Base-by-base conservation (phyloP, 768 basidiomycete genomes). In the Gloeophyllum trabeum region DNA sequence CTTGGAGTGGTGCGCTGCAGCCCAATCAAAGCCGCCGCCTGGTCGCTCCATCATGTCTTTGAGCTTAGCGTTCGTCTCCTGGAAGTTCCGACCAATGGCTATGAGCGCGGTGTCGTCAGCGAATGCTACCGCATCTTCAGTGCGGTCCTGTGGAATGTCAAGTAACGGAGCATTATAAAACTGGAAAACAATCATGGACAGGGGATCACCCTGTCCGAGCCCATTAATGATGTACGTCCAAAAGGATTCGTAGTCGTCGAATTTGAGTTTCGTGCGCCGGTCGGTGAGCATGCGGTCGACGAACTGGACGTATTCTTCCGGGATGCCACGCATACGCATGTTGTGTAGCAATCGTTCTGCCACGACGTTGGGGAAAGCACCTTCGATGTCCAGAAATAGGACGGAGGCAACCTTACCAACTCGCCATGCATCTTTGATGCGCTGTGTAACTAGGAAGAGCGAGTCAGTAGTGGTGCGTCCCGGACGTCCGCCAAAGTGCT, bases 301-400 rank as follows among this genome's bases (percentile, higher is more conserved):
- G 46, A 40, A 54, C 0, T 49, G 32, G 0, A 59, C 46, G 35
- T 57, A 56, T 10, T 32, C 36, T 2, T 38, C 20, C 2, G 66
- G 60, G 0, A 66, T 53, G 0, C 60, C 18, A 0, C 49, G 20
- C 41, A 50, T 52, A 7, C 48, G 39, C 42, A 69, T 46, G 40
- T 65, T 59, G 44, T 64, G 58, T 1, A 60, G 25, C 0, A 70
- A 58, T 0, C 47, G 19, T 1, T 58, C 56, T 0, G 46, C 55
- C 4, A 59, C 61, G 0, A 58, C 59, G 44, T 61, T 69, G 0
- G 64, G 69, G 47, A 69, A 71, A 1, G 69, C 65, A 0, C 61
- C 68, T 49, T 67, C 53, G 0, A 72, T 57, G 44, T 73, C 67
- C 1, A 70, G 56, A 50, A 65, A 69, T 0, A 70, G 58, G 0